These are phyloP conservation scores for Vitis hybrid DNA, from an alignment of 177 flowering plant genomes.

Conservation along the genomic window DNA sequence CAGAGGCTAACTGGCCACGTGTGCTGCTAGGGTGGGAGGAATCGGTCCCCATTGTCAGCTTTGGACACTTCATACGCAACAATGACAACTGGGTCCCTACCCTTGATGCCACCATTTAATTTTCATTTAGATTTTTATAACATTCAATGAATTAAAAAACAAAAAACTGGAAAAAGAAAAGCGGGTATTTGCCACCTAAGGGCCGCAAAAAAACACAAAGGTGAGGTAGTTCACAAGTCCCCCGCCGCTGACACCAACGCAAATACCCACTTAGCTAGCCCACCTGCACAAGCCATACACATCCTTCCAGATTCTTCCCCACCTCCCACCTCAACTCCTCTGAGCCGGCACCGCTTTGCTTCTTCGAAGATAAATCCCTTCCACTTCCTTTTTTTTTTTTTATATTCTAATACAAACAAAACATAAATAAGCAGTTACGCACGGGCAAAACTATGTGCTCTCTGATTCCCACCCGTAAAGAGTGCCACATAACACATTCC, in stretches of 20 bases:
- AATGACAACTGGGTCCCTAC: conserved; percentile 26
- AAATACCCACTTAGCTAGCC: background rate
- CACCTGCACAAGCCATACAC: background rate
- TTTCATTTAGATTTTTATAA: background rate
- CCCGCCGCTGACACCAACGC: conserved; percentile 19
- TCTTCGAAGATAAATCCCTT: background rate
- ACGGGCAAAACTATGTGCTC: no score
- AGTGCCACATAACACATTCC: no score
- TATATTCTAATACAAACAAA: background rate
- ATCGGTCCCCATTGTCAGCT: conserved; percentile 24
- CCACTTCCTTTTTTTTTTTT: background rate
- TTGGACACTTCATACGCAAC: conserved; percentile 34
- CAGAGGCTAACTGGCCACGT: conserved; percentile 25
- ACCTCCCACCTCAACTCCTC: no score
- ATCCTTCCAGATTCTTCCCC: conserved; percentile 12
- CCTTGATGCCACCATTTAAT: conserved; percentile 1
- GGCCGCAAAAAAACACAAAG: no score
- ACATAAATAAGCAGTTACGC: no score
- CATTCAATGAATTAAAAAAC: background rate
- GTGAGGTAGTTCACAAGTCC: conserved; percentile 19
- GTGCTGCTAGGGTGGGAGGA: conserved; percentile 25
- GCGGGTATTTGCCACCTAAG: no score
- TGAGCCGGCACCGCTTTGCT: background rate
- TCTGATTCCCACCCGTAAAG: no score
- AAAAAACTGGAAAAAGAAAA: background rate